These are phyloP conservation scores for Meyerozyma sp. DNA, from an alignment of 1,139 yeast species.

Conservation along the genomic window DNA sequence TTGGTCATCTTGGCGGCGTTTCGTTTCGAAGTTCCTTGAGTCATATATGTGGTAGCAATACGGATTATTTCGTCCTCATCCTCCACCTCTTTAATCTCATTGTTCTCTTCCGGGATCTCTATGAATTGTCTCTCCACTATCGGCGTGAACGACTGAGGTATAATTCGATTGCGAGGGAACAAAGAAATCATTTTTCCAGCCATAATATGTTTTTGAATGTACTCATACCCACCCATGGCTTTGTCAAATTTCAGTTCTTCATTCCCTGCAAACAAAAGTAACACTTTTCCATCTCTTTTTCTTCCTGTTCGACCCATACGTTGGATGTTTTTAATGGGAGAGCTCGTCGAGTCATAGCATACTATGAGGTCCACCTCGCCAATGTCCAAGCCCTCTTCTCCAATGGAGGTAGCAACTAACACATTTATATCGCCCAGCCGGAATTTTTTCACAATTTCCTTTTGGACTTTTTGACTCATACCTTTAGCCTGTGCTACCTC, in stretches of 20 bases:
- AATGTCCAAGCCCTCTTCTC: constrained; percentile 97
- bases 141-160: constrained; percentile 57
- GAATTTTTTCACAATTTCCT: constrained; percentile 68
- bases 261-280: constrained; percentile 70
- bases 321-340: constrained; percentile 91
- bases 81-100: constrained; percentile 41
- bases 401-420: constrained; percentile 92
- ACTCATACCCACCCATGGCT: constrained; percentile 80
- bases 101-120: constrained; percentile 66
- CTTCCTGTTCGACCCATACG: constrained; percentile 99
- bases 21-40: constrained; percentile 20
- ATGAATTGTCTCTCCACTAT: constrained; percentile 50
- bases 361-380: constrained; percentile 95
- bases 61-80: constrained; percentile 70
- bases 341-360: constrained; percentile 87
- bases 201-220: constrained; percentile 63
- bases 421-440: constrained; percentile 68
- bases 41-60: constrained; percentile 50
- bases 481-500: constrained; percentile 51
- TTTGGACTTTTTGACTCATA: constrained; percentile 71
- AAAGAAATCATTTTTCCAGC: constrained; percentile 36
- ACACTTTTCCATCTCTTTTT: constrained; percentile 79
- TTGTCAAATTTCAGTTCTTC: constrained; percentile 77
- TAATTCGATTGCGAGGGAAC: constrained; percentile 52
- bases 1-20: constrained; percentile 5